Evolutionary conservation across 164 flowering plant species (phyloP).

Genomic region (Houttuynia cordata): DNA sequence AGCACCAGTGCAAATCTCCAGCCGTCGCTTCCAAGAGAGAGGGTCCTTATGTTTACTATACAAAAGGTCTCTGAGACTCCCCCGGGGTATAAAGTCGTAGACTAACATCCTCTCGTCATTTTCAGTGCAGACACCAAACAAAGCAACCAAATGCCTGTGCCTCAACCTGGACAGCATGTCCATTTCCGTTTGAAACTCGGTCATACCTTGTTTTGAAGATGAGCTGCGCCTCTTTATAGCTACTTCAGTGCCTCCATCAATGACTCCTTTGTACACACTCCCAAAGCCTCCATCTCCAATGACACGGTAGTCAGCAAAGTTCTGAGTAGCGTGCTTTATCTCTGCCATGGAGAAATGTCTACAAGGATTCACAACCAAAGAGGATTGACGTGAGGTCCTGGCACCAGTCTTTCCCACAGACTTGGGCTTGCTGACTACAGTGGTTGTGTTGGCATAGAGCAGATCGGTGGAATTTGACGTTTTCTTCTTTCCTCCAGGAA

Average conservation of each 20-base stretch:
- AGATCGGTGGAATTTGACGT: too few relatives aligned
- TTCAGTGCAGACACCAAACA: constrained; percentile 4
- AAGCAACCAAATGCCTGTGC: constrained; percentile 6
- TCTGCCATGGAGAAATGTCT: neutral
- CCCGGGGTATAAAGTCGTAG: constrained; percentile 13
- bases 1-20: constrained; percentile 1
- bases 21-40: constrained; percentile 7
- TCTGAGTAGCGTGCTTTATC: neutral
- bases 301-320: neutral
- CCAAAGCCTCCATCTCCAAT: constrained; percentile 60
- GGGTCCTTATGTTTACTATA: constrained; percentile 4
- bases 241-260: constrained; percentile 31
- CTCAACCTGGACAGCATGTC: constrained; percentile 5
- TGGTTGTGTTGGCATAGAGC: too few relatives aligned
- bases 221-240: constrained; percentile 57
- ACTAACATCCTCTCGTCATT: constrained; percentile 10
- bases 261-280: constrained; percentile 38
- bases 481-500: neutral
- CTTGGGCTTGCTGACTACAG: too few relatives aligned
- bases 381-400: too few relatives aligned
- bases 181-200: constrained; percentile 44
- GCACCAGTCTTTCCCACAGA: too few relatives aligned
- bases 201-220: constrained; percentile 42
- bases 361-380: neutral
- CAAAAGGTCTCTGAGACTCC: constrained; percentile 11